phyloP scores from a whole-genome alignment of 1,284 basidiomycete genomes.

The Melampsora larici-populina region DNA sequence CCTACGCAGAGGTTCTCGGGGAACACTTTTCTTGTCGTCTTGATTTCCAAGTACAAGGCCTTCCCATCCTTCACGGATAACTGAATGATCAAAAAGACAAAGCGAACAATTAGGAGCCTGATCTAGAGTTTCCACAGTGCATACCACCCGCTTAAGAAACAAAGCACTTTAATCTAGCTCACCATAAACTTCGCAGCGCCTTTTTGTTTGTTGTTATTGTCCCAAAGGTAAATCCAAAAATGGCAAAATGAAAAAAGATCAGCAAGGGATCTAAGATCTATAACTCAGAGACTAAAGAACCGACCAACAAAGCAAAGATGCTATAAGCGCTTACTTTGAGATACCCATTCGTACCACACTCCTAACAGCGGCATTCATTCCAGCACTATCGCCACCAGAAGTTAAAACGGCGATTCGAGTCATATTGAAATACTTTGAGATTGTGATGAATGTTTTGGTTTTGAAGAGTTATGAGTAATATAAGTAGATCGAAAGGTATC shows the following conservation, averaged over 20 bases:
- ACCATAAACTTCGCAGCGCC: conserved; percentile 5
- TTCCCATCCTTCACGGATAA: conserved; percentile 96
- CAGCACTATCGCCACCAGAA: conserved; percentile 93
- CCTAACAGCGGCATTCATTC: conserved; percentile 80
- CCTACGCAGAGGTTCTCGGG: conserved; percentile 48
- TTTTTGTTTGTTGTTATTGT: neutral
- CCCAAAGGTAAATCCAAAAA: neutral
- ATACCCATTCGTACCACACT: conserved; percentile 85
- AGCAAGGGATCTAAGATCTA: neutral
- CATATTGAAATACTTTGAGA: neutral
- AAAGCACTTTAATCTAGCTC: conserved; percentile 8
- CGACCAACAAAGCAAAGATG: neutral
- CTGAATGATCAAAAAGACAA: conserved; percentile 60
- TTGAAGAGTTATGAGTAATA: too few species aligned
- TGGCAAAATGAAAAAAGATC: too few species aligned
- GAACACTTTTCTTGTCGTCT: conserved; percentile 33
- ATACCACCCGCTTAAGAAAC: neutral
- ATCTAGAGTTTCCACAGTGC: neutral
- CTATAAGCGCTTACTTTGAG: conserved; percentile 63
- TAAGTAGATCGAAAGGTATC: too few species aligned
- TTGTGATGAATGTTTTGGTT: neutral
- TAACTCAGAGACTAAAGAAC: neutral
- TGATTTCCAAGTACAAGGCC: conserved; percentile 68
- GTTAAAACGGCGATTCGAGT: conserved; percentile 82
- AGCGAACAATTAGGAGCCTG: neutral